These are phyloP conservation scores for Penicillium brasilianum DNA, from an alignment of 2,329 filamentous ascomycete genomes.

Conservation along the genomic window DNA sequence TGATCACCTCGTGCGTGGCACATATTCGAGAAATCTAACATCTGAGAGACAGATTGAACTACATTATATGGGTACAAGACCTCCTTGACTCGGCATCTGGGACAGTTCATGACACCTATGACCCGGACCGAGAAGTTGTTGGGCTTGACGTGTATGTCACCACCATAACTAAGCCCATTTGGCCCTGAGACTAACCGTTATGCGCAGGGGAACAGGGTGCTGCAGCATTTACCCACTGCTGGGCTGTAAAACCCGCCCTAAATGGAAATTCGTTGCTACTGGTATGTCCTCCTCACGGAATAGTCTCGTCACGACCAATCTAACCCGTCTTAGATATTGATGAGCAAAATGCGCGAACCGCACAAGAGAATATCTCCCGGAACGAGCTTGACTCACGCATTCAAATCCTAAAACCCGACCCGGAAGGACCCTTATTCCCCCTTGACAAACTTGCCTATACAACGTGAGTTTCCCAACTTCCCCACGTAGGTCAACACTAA, in stretches of 20 bases:
- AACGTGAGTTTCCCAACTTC: constrained; percentile 18
- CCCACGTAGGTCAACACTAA: neutral
- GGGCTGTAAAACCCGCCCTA: constrained; percentile 68
- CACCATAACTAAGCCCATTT: neutral
- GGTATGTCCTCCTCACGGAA: constrained; percentile 42
- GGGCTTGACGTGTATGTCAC: constrained; percentile 73
- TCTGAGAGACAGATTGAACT: constrained; percentile 69
- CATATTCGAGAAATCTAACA: neutral
- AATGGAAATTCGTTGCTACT: constrained; percentile 75
- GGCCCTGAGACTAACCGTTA: constrained; percentile 19
- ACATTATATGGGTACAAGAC: constrained; percentile 84
- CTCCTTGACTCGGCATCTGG: constrained; percentile 73
- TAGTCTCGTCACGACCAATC: neutral
- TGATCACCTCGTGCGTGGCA: neutral
- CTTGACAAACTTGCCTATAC: constrained; percentile 51
- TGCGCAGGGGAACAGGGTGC: constrained; percentile 75
- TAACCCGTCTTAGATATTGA: constrained; percentile 69
- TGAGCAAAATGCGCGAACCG: constrained; percentile 67
- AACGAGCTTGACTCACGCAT: constrained; percentile 72
- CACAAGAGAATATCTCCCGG: constrained; percentile 66
- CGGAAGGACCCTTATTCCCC: constrained; percentile 65
- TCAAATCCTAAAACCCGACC: constrained; percentile 61
- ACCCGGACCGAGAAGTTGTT: constrained; percentile 60
- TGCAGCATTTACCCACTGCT: constrained; percentile 91
- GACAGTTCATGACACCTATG: constrained; percentile 55